Percentiles rank a stretch among this genome's conserved stretches.
phyloP scores from a whole-genome alignment of 164 flowering plant genomes.

The Akebia trifoliata region DNA sequence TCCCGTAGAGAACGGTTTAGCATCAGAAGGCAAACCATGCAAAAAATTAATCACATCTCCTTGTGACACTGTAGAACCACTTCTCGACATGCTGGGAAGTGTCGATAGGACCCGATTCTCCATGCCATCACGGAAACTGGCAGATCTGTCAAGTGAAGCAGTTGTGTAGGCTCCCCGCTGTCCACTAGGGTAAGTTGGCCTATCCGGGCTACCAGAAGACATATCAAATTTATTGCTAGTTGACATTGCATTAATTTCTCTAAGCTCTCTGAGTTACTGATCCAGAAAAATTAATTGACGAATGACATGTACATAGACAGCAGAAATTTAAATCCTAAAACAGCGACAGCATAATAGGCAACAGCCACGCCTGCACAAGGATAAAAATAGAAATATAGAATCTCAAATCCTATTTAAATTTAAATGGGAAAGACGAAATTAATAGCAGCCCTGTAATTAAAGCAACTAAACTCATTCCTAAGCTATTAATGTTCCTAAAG shows the following conservation, averaged over 20 bases:
- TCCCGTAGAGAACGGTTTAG: slow-evolving; percentile 46
- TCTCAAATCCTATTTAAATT: too few species aligned
- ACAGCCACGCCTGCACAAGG: slow-evolving; percentile 22
- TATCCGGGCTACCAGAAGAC: slow-evolving; percentile 70
- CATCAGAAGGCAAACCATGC: slow-evolving; percentile 55
- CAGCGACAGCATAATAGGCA: slow-evolving; percentile 1
- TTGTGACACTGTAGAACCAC: slow-evolving; percentile 36
- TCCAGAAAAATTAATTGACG: slow-evolving; percentile 26
- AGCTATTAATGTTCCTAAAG: too few species aligned
- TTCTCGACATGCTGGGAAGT: slow-evolving; percentile 60
- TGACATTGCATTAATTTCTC: slow-evolving; percentile 54
- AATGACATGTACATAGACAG: slow-evolving; percentile 34
- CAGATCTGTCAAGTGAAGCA: slow-evolving; percentile 56
- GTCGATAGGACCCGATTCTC: slow-evolving; percentile 53
- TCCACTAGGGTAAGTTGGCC: slow-evolving; percentile 50
- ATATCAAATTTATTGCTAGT: slow-evolving; percentile 62
- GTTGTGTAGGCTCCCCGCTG: slow-evolving; percentile 48
- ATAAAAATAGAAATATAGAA: not conserved
- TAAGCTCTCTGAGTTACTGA: slow-evolving; percentile 21
- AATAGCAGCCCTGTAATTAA: not conserved
- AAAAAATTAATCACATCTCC: slow-evolving; percentile 52
- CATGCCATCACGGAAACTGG: slow-evolving; percentile 65
- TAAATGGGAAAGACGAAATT: not conserved
- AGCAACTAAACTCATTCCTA: too few species aligned
- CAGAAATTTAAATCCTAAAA: slow-evolving; percentile 5